Evolutionary conservation across 805 yeast species (phyloP), one percentile per base, ranked within the genome.

Genomic region (Pichia scutulata): DNA sequence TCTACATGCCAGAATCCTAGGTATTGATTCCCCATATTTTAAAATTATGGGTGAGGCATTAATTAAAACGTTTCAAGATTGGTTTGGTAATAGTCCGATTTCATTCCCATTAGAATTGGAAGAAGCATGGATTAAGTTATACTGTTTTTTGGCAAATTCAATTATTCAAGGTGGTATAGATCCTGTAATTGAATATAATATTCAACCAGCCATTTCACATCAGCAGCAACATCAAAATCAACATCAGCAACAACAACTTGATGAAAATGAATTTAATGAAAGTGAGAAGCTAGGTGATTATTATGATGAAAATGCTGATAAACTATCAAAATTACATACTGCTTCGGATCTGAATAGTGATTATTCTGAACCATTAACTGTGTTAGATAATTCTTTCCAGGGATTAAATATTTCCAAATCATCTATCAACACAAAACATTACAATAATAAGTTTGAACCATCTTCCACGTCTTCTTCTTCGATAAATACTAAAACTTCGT

Each of bases 21-120:
- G 87, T 16, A 83, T 86, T 39, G 89, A 84, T 52, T 75, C 86
- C 0, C 73, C 75, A 2, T 82, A 80, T 60, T 85, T 81, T 57
- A 82, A 82, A 62, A 64, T 81, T 37, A 81, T 85, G 89, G 92
- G 92, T 1, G 77, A 77, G 49, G 89, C 89, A 0, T 70, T 85
- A 42, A 70, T 84, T 51, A 77, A 75, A 58, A 84, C 92, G 0
- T 80, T 84, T 56, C 76, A 77, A 57, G 88, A 83, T 61, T 66
- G 89, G 56, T 83, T 82, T 44, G 62, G 59, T 39, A 53, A 57
- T 39, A 51, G 58, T 25, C 56, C 56, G 1, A 64, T 58, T 3
- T 65, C 70, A 19, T 83, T 83, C 61, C 74, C 81, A 14, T 64
- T 77, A 22, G 85, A 81, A 55, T 62, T 83, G 41, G 89, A 84